Evolutionary conservation across 805 yeast genomes (phyloP).

Genomic region (Komagataella kurtzmanii): DNA sequence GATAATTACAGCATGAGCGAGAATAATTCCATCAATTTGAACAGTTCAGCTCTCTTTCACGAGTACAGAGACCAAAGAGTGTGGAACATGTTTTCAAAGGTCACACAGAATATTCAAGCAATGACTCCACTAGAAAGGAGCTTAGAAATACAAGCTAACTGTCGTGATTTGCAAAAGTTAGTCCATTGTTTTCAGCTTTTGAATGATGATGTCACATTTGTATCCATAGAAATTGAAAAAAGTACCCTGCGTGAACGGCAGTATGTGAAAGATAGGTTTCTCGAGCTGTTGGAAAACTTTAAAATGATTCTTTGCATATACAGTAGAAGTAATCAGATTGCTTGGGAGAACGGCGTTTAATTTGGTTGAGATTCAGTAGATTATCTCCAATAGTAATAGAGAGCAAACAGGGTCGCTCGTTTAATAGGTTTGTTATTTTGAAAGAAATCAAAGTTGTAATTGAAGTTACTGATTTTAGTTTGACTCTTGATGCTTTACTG

Average conservation of each 20-base stretch:
- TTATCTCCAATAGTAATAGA: no score
- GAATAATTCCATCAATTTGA: conserved; percentile 2
- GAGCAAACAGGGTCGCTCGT: neutral
- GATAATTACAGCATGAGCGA: conserved; percentile 2
- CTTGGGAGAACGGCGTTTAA: conserved; percentile 1
- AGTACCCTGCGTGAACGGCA: conserved; percentile 22
- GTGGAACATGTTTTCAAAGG: conserved; percentile 3
- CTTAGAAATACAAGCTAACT: conserved; percentile 10
- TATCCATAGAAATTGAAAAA: conserved; percentile 27
- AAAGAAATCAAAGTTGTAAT: no score
- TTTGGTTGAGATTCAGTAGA: neutral
- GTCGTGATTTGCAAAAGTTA: conserved; percentile 25
- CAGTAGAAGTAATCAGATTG: neutral
- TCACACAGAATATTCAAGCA: conserved; percentile 7
- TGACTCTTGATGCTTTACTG: no score
- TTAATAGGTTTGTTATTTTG: no score
- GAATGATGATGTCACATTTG: conserved; percentile 26
- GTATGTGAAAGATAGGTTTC: conserved; percentile 25
- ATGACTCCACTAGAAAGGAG: conserved; percentile 11
- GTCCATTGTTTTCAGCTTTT: conserved; percentile 32
- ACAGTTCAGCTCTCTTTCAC: neutral
- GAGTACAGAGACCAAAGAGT: neutral
- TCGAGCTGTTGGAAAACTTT: conserved; percentile 21
- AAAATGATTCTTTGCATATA: conserved; percentile 11
- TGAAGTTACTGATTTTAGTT: no score